Evolutionary conservation across 352 stramenopile species (phyloP).

Genomic region (Halophytophthora batemanensis): DNA sequence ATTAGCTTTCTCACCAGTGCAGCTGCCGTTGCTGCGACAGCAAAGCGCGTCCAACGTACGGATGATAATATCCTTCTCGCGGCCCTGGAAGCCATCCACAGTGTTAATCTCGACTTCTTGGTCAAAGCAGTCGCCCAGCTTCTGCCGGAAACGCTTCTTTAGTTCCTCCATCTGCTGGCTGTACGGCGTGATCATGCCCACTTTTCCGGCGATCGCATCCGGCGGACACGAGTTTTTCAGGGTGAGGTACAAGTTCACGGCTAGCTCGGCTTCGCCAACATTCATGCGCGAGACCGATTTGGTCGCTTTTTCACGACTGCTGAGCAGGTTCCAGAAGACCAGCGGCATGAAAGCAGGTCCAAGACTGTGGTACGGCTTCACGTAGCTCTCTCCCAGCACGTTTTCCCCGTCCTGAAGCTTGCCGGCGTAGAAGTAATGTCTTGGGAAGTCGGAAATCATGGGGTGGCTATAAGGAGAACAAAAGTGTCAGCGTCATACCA

Average conservation of each 20-base stretch:
- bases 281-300: conserved; percentile 84
- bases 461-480: conserved; percentile 50
- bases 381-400: conserved; percentile 57
- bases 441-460: conserved; percentile 79
- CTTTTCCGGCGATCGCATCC: conserved; percentile 70
- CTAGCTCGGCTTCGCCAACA: conserved; percentile 73
- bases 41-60: conserved; percentile 36
- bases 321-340: conserved; percentile 86
- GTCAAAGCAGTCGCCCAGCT: conserved; percentile 66
- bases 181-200: conserved; percentile 89
- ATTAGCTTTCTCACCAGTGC: neutral
- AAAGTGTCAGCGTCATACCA: too few relatives aligned
- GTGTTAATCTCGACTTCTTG: conserved; percentile 91
- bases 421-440: conserved; percentile 83
- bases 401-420: conserved; percentile 85
- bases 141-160: conserved; percentile 45
- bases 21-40: neutral
- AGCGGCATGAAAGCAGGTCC: conserved; percentile 71
- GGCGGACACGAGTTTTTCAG: conserved; percentile 82
- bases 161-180: conserved; percentile 90
- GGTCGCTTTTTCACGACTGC: conserved; percentile 63
- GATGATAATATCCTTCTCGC: conserved; percentile 91
- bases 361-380: conserved; percentile 77
- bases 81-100: conserved; percentile 91
- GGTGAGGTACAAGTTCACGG: conserved; percentile 86